Base-by-base conservation (phyloP, 352 stramenopile species). In the Thalassiosira sp. region DNA sequence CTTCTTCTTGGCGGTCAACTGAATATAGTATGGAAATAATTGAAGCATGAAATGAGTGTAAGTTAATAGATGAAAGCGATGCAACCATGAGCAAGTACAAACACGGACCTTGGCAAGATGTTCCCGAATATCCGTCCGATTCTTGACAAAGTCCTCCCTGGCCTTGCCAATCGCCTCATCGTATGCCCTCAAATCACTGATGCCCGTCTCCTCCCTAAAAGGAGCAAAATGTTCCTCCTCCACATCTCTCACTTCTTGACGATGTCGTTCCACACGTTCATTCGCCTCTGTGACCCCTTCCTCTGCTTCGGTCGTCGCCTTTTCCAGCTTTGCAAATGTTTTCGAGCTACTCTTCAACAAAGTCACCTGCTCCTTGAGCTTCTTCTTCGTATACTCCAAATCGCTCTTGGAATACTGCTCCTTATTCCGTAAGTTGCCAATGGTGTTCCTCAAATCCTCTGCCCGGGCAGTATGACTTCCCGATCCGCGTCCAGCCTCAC, bases 151-250 rank as follows among this genome's bases (percentile, higher is more conserved):
- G 20, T 93, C 87, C 20, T 92, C 84, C 7, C 87, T 72, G 37
- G 69, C 89, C 76, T 97, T 96, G 1, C 97, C 77, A 8, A 97
- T 94, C 16, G 93, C 96, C 64, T 97, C 94, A 84, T 98, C 95
- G 73, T 98, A 98, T 10, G 84, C 79, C 31, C 87, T 67, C 42
- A 93, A 77, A 67, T 93, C 88, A 20, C 40, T 72, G 16, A 93
- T 72, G 16, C 88, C 88, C 20, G 88, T 93, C n/a, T 71, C 71
- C 49, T 91, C 74, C 16, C 87, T 78, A 65, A 93, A 92, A 5
- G 84, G 82, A 24, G 54, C 71, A 22, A 91, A 82, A 52, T 88
- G 64, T 46, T 90, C 68, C 25, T 94, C 82, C 76, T 95, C 86
- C 0, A 87, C 77, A 40, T 83, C 72, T 31, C 84, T 83, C 37